A percentile compares a stretch with the other conserved stretches of the same genome.
phyloP scores from a whole-genome alignment of 2,329 filamentous ascomycete species.

The Aureobasidium sp. region DNA sequence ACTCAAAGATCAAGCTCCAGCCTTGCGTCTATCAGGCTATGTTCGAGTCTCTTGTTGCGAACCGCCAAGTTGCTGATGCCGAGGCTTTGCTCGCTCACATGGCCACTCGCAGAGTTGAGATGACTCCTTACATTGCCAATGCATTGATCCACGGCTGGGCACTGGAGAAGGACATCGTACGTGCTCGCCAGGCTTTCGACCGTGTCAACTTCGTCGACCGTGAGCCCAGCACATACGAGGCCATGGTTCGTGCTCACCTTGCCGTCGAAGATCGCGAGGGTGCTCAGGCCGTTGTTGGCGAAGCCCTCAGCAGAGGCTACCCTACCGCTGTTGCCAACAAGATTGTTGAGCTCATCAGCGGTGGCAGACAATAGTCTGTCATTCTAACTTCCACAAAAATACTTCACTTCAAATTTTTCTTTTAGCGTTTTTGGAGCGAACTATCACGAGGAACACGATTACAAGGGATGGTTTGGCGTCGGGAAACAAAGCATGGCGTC shows the following conservation, averaged over 20 bases:
- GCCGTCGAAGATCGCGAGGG: conserved; percentile 70
- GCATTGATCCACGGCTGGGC: conserved; percentile 97
- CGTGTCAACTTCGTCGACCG: conserved; percentile 70
- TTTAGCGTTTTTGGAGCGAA: conserved; percentile 1
- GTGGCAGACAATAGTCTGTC: conserved; percentile 15
- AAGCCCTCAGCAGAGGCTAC: conserved; percentile 88
- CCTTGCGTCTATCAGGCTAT: conserved; percentile 91
- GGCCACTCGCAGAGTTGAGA: conserved; percentile 64
- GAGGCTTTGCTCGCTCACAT: conserved; percentile 70
- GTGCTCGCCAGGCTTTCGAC: conserved; percentile 72
- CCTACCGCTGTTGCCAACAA: conserved; percentile 88
- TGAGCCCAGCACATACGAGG: conserved; percentile 97
- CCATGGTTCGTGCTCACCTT: conserved; percentile 91
- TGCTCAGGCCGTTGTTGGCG: conserved; percentile 72
- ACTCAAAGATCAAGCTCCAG: conserved; percentile 61
- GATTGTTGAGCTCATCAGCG: conserved; percentile 73
- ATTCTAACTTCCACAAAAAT: background rate
- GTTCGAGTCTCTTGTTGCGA: conserved; percentile 96
- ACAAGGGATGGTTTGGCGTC: background rate
- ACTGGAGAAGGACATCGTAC: conserved; percentile 68
- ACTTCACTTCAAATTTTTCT: background rate
- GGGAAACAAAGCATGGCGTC: background rate
- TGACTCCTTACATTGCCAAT: conserved; percentile 98
- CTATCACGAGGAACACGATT: background rate
- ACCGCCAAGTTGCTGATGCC: conserved; percentile 73